A percentile compares a stretch with the other conserved stretches of the same genome.
Conservation (phyloP, 2,329 filamentous ascomycete genomes). For the Emergomyces orientalis region DNA sequence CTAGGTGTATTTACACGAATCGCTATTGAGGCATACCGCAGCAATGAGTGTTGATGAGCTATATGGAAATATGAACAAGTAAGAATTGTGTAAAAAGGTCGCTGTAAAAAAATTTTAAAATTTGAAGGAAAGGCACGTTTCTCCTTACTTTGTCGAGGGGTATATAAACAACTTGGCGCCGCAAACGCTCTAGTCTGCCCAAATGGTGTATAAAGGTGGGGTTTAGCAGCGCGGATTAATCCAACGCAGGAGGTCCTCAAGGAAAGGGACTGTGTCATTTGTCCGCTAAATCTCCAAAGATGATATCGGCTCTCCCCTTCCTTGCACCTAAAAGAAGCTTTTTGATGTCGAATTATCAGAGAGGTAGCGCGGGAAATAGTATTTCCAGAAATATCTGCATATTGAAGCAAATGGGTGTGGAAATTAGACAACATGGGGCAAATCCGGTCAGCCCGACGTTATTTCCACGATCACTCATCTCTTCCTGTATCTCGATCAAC, state of each 20-base stretch:
- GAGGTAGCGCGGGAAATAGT: not conserved
- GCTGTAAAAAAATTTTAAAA: not conserved
- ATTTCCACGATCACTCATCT: not conserved
- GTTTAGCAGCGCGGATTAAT: not conserved
- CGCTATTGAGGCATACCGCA: not conserved
- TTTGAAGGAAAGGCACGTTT: not conserved
- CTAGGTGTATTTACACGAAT: slow-evolving; percentile 10
- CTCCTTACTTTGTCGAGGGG: not conserved
- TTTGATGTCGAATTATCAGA: not conserved
- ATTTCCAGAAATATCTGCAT: not conserved
- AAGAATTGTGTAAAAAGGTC: not conserved
- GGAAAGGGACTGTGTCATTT: slow-evolving; percentile 6
- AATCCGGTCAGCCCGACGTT: not conserved
- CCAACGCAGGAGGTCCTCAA: not conserved
- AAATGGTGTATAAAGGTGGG: not conserved
- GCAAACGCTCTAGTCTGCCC: not conserved
- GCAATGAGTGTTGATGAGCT: not conserved
- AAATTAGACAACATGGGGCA: not conserved
- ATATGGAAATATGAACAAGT: not conserved
- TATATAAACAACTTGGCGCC: not conserved
- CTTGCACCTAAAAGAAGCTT: not conserved
- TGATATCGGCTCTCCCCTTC: not conserved
- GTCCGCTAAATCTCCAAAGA: not conserved
- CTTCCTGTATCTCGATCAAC: not conserved
- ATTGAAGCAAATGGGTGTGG: not conserved